Evolutionary conservation across 2,329 filamentous ascomycete species (phyloP).

Genomic region (Dryadomyces quercus-mongolicae): DNA sequence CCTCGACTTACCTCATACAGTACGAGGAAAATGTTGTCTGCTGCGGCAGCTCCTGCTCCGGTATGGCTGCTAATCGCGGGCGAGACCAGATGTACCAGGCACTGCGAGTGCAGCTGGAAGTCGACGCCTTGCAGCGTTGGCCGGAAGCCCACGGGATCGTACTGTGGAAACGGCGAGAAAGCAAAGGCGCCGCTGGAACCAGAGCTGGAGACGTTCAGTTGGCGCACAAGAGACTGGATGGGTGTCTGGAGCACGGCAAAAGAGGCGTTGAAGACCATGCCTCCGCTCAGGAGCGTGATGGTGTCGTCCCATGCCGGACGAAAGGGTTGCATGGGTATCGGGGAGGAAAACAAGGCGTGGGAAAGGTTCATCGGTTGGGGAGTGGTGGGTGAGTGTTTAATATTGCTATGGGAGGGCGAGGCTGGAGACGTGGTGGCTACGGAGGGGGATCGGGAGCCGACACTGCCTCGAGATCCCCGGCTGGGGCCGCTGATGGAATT

Average conservation of each 20-base stretch:
- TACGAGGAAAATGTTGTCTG: slow-evolving; percentile 33
- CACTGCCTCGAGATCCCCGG: background rate
- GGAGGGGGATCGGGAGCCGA: background rate
- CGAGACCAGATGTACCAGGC: slow-evolving; percentile 28
- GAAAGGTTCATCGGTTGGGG: background rate
- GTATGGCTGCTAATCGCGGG: slow-evolving; percentile 15
- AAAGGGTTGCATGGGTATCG: slow-evolving; percentile 25
- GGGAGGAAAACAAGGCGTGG: background rate
- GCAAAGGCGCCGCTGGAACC: slow-evolving; percentile 15
- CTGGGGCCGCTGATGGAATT: slow-evolving; percentile 3
- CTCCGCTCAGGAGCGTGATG: slow-evolving; percentile 26
- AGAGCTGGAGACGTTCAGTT: slow-evolving; percentile 2
- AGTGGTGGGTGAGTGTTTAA: background rate
- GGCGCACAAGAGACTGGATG: slow-evolving; percentile 22
- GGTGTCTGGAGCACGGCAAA: slow-evolving; percentile 33
- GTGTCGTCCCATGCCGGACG: slow-evolving; percentile 39
- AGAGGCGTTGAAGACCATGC: slow-evolving; percentile 25
- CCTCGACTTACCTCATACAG: slow-evolving; percentile 35
- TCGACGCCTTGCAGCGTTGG: slow-evolving; percentile 22
- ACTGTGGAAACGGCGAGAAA: slow-evolving; percentile 25
- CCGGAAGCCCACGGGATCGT: slow-evolving; percentile 24
- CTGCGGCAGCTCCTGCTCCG: slow-evolving; percentile 9
- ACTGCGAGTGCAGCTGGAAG: slow-evolving; percentile 30
- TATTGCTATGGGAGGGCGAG: background rate
- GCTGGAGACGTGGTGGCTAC: background rate